These are phyloP conservation scores for Globisporangium sylvaticum DNA, from an alignment of 352 stramenopile species.

Conservation along the genomic window DNA sequence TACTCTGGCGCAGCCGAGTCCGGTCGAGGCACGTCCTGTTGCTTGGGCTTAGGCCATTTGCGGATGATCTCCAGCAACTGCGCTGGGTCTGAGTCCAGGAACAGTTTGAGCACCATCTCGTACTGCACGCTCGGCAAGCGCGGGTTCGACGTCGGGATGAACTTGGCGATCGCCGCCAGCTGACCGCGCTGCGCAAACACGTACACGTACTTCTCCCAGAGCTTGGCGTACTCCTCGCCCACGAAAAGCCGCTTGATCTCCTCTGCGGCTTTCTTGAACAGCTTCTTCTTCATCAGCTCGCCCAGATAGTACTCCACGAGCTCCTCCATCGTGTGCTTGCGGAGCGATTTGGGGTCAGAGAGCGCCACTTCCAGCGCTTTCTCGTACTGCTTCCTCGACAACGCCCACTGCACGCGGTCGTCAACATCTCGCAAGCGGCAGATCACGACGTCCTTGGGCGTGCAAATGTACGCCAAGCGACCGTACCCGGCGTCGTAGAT, in stretches of 20 bases:
- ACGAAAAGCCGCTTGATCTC: conserved; percentile 73
- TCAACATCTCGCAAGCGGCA: conserved; percentile 75
- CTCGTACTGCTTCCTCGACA: conserved; percentile 58
- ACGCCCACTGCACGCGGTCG: conserved; percentile 69
- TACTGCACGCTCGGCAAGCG: conserved; percentile 68
- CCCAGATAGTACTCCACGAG: conserved; percentile 73
- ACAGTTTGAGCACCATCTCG: conserved; percentile 85
- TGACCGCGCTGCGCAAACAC: conserved; percentile 78
- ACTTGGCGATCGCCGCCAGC: conserved; percentile 63
- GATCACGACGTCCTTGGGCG: conserved; percentile 83
- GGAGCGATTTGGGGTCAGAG: conserved; percentile 49
- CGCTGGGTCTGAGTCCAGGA: conserved; percentile 73
- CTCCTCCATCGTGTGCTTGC: conserved; percentile 51
- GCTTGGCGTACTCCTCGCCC: conserved; percentile 53
- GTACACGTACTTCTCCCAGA: conserved; percentile 88
- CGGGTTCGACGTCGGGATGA: conserved; percentile 70
- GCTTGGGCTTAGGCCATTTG: conserved; percentile 77
- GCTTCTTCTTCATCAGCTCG: conserved; percentile 70
- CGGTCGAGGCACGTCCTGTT: conserved; percentile 28
- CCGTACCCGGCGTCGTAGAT: conserved; percentile 73
- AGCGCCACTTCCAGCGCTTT: conserved; percentile 62
- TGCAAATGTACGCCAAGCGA: conserved; percentile 72
- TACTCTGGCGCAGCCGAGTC: conserved; percentile 48
- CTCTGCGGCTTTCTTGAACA: conserved; percentile 65
- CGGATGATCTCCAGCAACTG: conserved; percentile 74